Base-by-base conservation (phyloP, 2,329 filamentous ascomycete species). In the Pseudonectria foliicola region DNA sequence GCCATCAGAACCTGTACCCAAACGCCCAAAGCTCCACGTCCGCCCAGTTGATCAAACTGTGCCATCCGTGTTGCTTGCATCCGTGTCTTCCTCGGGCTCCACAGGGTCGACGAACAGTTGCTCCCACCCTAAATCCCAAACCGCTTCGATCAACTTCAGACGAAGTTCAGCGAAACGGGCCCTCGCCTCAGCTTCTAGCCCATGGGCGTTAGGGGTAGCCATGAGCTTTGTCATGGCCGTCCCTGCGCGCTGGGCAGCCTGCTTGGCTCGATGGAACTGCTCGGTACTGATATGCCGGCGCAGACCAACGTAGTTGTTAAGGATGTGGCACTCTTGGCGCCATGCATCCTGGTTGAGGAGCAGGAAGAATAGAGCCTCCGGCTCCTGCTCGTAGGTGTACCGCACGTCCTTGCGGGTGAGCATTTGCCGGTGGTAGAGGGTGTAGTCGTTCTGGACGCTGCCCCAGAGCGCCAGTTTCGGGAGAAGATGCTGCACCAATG, bases 231-330 rank as follows among this genome's bases (percentile, higher is more conserved):
- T 13, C 41, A 48, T 46, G 4, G 43, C 37, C 4, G 34, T 39
- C 4, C 38, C 37, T 4, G 34, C 25, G 14, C 43, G 40, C 35
- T 46, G 43, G 11, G 39, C 29, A 4, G 44, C 43, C 3, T 32
- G 34, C 12, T 44, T 38, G 11, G 34, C 33, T 10, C 28, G 8
- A 5, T 33, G 13, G 34, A 39, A 40, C 13, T 40, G 33, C 4
- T 29, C 24, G 0, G 16, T 10, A 10, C 10, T 0, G 13, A 48
- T 33, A 2, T n/a, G 12, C 4, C 35, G 29, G 13, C 40, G 44
- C 8, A 39, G n/a, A 2, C 48, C 49, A 10, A 35, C 46, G 21
- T 39, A 52, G 26, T 41, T 34, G 28, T 50, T 43, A 12, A 52
- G 33, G 24, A 40, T 44, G 4, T 18, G 10, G 6, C 37, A 14